A percentile compares a stretch with the other conserved stretches of the same genome.
Conservation (phyloP, 2,329 filamentous ascomycete species). For the Trichoderma koningii region DNA sequence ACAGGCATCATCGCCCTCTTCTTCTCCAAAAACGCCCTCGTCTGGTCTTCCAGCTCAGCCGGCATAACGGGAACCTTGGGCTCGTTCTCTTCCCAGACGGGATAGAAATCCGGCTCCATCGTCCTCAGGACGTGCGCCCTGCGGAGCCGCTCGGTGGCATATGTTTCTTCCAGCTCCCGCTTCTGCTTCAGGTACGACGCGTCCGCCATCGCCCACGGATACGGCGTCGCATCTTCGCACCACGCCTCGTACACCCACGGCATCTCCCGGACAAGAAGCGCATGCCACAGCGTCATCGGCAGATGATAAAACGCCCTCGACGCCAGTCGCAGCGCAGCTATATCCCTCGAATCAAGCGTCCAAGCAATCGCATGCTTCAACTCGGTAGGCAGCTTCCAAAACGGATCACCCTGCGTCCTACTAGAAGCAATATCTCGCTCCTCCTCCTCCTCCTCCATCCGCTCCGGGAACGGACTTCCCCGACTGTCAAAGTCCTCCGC, state of each 20-base stretch:
- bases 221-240: slow-evolving; percentile 16
- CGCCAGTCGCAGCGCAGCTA: slow-evolving; percentile 16
- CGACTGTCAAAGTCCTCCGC: slow-evolving; percentile 8
- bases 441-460: too few species aligned
- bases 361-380: slow-evolving; percentile 21
- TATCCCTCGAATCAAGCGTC: slow-evolving; percentile 18
- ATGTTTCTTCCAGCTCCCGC: slow-evolving; percentile 2
- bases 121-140: neutral
- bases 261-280: slow-evolving; percentile 8
- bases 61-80: slow-evolving; percentile 21
- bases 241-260: slow-evolving; percentile 26
- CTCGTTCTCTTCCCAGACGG: slow-evolving; percentile 8
- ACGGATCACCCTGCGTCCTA: neutral
- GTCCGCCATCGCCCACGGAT: slow-evolving; percentile 19
- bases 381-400: slow-evolving; percentile 11
- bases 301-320: slow-evolving; percentile 22
- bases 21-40: neutral
- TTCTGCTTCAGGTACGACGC: neutral
- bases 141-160: neutral
- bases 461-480: slow-evolving; percentile 16
- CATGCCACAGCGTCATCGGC: slow-evolving; percentile 20
- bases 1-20: slow-evolving; percentile 16
- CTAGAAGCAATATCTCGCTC: neutral
- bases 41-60: slow-evolving; percentile 8
- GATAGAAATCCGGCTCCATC: slow-evolving; percentile 2